These are phyloP conservation scores for Orbilia quercus DNA, from an alignment of 2,329 filamentous ascomycete species.

Conservation along the genomic window DNA sequence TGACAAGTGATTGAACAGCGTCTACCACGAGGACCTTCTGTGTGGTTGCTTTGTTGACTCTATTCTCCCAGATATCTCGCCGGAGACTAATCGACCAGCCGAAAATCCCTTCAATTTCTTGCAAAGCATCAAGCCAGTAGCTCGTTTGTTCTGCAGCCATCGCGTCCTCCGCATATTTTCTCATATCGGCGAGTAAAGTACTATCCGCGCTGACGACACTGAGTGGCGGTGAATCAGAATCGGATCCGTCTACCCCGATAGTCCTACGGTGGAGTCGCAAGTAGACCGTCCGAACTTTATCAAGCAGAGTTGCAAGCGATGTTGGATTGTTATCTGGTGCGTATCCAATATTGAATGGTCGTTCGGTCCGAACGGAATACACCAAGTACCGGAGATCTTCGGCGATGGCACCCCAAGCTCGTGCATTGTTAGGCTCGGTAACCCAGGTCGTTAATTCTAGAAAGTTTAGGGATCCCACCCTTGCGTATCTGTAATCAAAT, in stretches of 20 bases:
- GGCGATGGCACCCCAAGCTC: conserved; percentile 2
- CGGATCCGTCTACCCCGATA: neutral
- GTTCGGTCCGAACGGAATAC: conserved; percentile 1
- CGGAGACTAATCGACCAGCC: conserved; percentile 4
- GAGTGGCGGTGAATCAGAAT: conserved; percentile 5
- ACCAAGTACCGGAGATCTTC: conserved; percentile 20
- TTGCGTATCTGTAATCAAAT: conserved; percentile 11
- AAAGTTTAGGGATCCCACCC: neutral
- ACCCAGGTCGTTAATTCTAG: conserved; percentile 6
- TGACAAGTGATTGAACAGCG: conserved; percentile 1
- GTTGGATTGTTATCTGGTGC: conserved; percentile 8
- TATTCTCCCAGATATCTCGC: conserved; percentile 1
- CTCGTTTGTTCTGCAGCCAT: conserved; percentile 1
- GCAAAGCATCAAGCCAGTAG: conserved; percentile 1
- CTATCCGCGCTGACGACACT: conserved; percentile 14
- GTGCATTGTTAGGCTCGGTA: neutral
- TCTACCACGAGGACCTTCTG: neutral
- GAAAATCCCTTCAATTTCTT: neutral
- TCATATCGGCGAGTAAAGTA: conserved; percentile 8
- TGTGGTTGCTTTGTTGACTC: neutral
- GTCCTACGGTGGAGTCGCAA: neutral
- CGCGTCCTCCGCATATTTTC: neutral
- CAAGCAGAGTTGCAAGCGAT: neutral
- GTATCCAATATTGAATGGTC: conserved; percentile 1
- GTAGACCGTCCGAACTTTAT: conserved; percentile 5